phyloP scores from a whole-genome alignment of 208 protist genomes.

The Crithidia mellificae region DNA sequence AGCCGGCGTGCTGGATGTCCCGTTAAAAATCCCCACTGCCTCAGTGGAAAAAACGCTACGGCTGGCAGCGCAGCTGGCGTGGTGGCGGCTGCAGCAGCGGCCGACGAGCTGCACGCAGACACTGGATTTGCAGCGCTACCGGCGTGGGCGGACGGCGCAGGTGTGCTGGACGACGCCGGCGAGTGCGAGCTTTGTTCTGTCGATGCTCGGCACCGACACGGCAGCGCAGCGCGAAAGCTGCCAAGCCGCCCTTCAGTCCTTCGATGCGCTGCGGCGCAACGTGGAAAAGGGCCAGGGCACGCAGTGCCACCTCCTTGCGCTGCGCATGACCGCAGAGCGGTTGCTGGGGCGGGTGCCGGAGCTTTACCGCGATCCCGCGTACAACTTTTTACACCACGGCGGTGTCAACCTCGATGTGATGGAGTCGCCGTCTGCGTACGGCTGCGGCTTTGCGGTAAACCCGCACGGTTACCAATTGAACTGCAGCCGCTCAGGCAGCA shows the following conservation, averaged over 20 bases:
- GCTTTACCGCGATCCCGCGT: constrained; percentile 23
- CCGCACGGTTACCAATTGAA: constrained; percentile 25
- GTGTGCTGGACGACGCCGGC: constrained; percentile 54
- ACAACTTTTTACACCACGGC: background rate
- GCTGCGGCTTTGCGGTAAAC: constrained; percentile 21
- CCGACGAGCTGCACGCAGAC: constrained; percentile 57
- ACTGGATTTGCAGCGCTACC: constrained; percentile 60
- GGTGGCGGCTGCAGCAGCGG: constrained; percentile 71
- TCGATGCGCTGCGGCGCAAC: background rate
- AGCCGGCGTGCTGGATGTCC: constrained; percentile 38
- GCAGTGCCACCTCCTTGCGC: constrained; percentile 18
- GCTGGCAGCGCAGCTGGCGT: constrained; percentile 74
- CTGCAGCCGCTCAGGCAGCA: constrained; percentile 25
- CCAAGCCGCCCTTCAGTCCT: constrained; percentile 14
- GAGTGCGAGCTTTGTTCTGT: constrained; percentile 56
- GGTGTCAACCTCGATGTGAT: constrained; percentile 19
- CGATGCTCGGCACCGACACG: constrained; percentile 26
- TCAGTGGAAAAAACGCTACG: constrained; percentile 24
- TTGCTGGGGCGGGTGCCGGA: constrained; percentile 22
- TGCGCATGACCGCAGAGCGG: constrained; percentile 34
- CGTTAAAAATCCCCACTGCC: background rate
- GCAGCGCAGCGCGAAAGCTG: constrained; percentile 12
- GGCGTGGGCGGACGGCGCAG: constrained; percentile 64
- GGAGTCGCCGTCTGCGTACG: constrained; percentile 18
- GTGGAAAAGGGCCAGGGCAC: constrained; percentile 9